phyloP scores from a whole-genome alignment of 2,329 filamentous ascomycete species.

The Fusarium metavorans region DNA sequence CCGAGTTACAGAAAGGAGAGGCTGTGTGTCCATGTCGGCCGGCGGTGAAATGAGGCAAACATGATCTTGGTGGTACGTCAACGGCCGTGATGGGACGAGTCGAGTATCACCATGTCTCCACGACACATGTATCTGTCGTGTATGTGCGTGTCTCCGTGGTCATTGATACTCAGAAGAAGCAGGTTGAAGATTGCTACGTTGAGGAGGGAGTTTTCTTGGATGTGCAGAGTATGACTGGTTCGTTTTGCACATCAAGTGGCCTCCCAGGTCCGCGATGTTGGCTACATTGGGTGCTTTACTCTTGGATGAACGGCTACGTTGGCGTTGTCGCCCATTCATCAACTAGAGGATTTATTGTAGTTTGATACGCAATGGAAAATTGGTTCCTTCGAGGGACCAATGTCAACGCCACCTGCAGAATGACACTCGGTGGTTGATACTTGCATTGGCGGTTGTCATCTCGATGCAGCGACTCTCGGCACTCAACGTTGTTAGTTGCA shows the following conservation, averaged over 20 bases:
- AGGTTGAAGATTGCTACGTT: not conserved
- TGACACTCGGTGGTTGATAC: not conserved
- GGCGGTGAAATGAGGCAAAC: slow-evolving; percentile 45
- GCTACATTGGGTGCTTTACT: not conserved
- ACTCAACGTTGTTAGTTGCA: not conserved
- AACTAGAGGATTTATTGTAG: not conserved
- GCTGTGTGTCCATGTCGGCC: slow-evolving; percentile 24
- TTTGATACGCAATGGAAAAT: not conserved
- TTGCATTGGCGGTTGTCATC: not conserved
- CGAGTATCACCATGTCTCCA: slow-evolving; percentile 35
- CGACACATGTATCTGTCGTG: slow-evolving; percentile 24
- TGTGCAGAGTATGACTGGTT: not conserved
- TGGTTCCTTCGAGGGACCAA: not conserved
- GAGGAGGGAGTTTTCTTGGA: not conserved
- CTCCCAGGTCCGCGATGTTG: not conserved
- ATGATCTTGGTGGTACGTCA: slow-evolving; percentile 40
- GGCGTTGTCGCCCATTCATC: not conserved
- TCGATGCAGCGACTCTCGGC: not conserved
- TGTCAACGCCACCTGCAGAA: not conserved
- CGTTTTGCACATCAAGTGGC: not conserved
- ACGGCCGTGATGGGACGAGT: slow-evolving; percentile 39
- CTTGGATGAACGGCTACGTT: not conserved
- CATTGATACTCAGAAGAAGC: not conserved
- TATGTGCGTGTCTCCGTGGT: slow-evolving; percentile 6
- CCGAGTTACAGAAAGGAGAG: slow-evolving; percentile 24